Evolutionary conservation across 2,329 filamentous ascomycete species (phyloP), one percentile per base, ranked within the genome.

Genomic region (Colletotrichum salicis): DNA sequence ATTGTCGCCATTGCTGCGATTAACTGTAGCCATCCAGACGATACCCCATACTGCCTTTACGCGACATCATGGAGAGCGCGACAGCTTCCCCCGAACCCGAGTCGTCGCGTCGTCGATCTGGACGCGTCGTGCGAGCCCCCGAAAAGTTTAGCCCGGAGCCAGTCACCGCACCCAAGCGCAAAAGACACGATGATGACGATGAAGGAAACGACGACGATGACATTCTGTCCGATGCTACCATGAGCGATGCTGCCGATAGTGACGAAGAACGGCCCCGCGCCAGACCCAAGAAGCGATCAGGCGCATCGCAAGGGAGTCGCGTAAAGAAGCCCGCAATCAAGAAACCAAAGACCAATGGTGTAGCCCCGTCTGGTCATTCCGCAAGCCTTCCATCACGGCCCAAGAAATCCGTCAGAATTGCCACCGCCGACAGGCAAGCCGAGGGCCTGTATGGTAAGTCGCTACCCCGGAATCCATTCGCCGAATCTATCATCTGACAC

Each of bases 61-160:
- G 71, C 65, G 69, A 73, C 60, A 72, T 79, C 75, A 85, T 86
- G 82, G 87, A 89, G 76, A 88, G 87, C 82, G 84, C 86, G 80
- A 86, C 84, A 77, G 83, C 84, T 75, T 87, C 87, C 61, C 85
- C 87, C 73, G 86, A 87, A 67, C 83, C 84, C 73, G 84, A 86
- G 73, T 82, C 85, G 78, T 84, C 86, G 82, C 87, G 88, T 86
- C 91, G 91, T 81, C 89, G 90, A 75, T 93, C 91, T 48, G 89
- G 90, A 89, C 90, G 90, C 89, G 90, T 90, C 84, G 86, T 89
- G 73, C 88, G 85, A 78, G 85, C 84, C 45, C 89, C 90, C 57
- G 80, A 86, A 78, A 91, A 91, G 79, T 92, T 90, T 81, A 84
- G 84, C 69, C 86, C 88, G 66, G 87, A 91, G 72, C 82, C 85